Evolutionary conservation across 2,329 filamentous ascomycete species (phyloP).

Genomic region (Penicillium sp.): DNA sequence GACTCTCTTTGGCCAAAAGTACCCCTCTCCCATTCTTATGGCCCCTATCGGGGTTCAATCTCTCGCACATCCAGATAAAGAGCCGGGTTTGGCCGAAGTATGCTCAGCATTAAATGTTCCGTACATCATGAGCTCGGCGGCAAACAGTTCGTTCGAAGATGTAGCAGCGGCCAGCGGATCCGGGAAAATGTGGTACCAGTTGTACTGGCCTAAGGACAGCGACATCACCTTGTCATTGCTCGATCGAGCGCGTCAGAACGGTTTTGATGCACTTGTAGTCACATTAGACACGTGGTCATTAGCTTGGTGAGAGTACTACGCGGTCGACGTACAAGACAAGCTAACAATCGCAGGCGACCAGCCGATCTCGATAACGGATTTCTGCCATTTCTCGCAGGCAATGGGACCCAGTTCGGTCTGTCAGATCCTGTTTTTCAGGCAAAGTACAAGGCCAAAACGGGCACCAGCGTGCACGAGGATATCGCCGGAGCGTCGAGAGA

Average conservation of each 20-base stretch:
- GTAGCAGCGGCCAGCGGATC: conserved; percentile 63
- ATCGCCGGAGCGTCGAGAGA: conserved; percentile 54
- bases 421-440: conserved; percentile 68
- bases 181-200: conserved; percentile 71
- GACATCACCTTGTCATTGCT: conserved; percentile 69
- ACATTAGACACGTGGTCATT: conserved; percentile 74
- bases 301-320: conserved; percentile 51
- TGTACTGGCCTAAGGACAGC: conserved; percentile 74
- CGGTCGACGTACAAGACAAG: no score
- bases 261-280: conserved; percentile 70
- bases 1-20: conserved; percentile 56
- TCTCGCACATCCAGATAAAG: conserved; percentile 69
- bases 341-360: conserved; percentile 51
- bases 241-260: conserved; percentile 62
- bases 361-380: conserved; percentile 65
- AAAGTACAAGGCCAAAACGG: conserved; percentile 58
- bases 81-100: conserved; percentile 67
- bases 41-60: conserved; percentile 73
- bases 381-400: conserved; percentile 60
- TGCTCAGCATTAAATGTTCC: conserved; percentile 66
- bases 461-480: conserved; percentile 54
- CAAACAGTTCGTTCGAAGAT: conserved; percentile 68
- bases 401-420: conserved; percentile 67
- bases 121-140: conserved; percentile 70
- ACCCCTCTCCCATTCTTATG: conserved; percentile 62